Conservation (phyloP, 1,284 basidiomycete genomes). For the Ceratorhiza oryzae-sativae region DNA sequence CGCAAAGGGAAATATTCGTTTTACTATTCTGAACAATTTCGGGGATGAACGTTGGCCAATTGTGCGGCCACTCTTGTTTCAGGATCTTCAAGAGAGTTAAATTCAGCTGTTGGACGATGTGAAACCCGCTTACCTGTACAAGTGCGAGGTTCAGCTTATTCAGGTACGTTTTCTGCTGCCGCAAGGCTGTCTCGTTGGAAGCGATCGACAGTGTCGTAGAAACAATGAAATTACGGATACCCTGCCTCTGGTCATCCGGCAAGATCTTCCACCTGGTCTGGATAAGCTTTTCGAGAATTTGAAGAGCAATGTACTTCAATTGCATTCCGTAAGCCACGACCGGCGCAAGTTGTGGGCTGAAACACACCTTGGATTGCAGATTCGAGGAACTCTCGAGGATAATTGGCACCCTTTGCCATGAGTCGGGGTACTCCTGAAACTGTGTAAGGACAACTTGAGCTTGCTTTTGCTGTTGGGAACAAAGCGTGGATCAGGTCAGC, state of each 20-base stretch:
- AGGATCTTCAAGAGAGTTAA: slow-evolving; percentile 70
- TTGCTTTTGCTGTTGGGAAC: slow-evolving; percentile 75
- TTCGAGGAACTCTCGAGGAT: slow-evolving; percentile 88
- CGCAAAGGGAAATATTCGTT: slow-evolving; percentile 94
- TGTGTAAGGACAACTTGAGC: slow-evolving; percentile 92
- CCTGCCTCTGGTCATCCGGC: slow-evolving; percentile 91
- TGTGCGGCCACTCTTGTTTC: slow-evolving; percentile 99
- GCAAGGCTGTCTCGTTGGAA: slow-evolving; percentile 84
- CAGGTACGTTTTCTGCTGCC: slow-evolving; percentile 89
- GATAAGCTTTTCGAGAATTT: slow-evolving; percentile 95
- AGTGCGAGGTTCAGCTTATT: slow-evolving; percentile 98
- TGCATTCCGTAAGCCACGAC: slow-evolving; percentile 25
- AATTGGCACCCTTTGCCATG: slow-evolving; percentile 97
- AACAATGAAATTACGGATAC: slow-evolving; percentile 97
- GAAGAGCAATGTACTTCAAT: slow-evolving; percentile 86
- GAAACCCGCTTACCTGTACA: slow-evolving; percentile 72
- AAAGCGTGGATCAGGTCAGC: slow-evolving; percentile 36
- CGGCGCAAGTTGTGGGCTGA: slow-evolving; percentile 16
- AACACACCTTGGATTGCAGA: slow-evolving; percentile 86
- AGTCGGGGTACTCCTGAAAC: slow-evolving; percentile 97
- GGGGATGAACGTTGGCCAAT: slow-evolving; percentile 98
- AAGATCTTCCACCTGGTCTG: slow-evolving; percentile 95
- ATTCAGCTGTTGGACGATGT: slow-evolving; percentile 12
- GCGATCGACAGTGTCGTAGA: slow-evolving; percentile 92
- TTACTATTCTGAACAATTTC: slow-evolving; percentile 98